A percentile compares a stretch with the other conserved stretches of the same genome.
Conservation (phyloP, 1,284 basidiomycete species). For the Caloboletus firmus region DNA sequence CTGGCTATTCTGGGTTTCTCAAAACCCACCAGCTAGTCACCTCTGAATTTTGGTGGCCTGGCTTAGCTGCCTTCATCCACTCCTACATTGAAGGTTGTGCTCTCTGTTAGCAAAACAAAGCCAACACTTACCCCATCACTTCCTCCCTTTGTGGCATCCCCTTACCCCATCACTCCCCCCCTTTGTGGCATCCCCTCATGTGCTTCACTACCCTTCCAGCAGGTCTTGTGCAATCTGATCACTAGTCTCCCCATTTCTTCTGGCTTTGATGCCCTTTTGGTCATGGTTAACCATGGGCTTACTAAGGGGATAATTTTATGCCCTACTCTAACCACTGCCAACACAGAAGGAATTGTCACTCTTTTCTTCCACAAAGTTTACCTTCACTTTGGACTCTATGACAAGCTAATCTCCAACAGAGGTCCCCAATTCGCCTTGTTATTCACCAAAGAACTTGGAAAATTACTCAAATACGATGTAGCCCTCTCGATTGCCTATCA, state of each 20-base stretch:
- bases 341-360: not conserved
- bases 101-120: too few species aligned
- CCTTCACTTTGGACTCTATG: rapidly evolving
- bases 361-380: not conserved
- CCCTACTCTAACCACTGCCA: not conserved
- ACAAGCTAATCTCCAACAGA: not conserved
- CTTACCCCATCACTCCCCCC: too few species aligned
- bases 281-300: not conserved
- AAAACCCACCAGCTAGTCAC: too few species aligned
- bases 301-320: not conserved
- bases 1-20: too few species aligned
- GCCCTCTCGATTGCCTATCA: not conserved
- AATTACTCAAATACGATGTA: not conserved
- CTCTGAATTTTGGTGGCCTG: too few species aligned
- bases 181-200: too few species aligned
- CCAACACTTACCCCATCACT: too few species aligned
- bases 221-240: not conserved
- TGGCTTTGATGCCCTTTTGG: not conserved
- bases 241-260: not conserved
- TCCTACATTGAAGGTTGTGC: too few species aligned
- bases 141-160: too few species aligned
- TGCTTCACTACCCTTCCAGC: not conserved
- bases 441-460: not conserved
- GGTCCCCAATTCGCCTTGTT: not conserved
- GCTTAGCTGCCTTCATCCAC: too few species aligned